phyloP scores from a whole-genome alignment of 805 yeast species.

The Priceomyces medius region DNA sequence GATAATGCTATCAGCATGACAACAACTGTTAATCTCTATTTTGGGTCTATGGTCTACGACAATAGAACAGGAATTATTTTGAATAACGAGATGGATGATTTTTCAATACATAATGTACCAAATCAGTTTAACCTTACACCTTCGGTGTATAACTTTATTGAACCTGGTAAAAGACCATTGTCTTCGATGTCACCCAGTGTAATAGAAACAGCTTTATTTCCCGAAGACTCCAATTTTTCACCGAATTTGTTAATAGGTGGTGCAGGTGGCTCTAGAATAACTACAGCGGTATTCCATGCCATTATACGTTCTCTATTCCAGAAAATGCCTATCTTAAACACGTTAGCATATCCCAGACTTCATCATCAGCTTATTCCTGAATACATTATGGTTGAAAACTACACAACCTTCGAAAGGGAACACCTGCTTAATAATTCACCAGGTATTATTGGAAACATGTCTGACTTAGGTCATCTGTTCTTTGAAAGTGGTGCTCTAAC shows the following conservation, averaged over 20 bases:
- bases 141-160: slow-evolving; percentile 72
- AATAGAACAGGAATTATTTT: slow-evolving; percentile 76
- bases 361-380: slow-evolving; percentile 92
- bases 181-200: slow-evolving; percentile 82
- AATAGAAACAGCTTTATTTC: slow-evolving; percentile 42
- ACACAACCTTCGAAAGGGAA: slow-evolving; percentile 38
- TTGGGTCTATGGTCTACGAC: slow-evolving; percentile 84
- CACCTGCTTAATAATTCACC: slow-evolving; percentile 35
- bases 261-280: slow-evolving; percentile 89
- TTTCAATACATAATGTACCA: slow-evolving; percentile 64
- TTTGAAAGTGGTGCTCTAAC: slow-evolving; percentile 36
- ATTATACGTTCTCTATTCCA: slow-evolving; percentile 64
- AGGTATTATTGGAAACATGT: slow-evolving; percentile 39
- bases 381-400: slow-evolving; percentile 56
- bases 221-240: slow-evolving; percentile 17
- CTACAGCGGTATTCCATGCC: slow-evolving; percentile 81
- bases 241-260: slow-evolving; percentile 81
- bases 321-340: slow-evolving; percentile 57
- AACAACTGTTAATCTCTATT: slow-evolving; percentile 79
- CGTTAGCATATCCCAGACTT: slow-evolving; percentile 75
- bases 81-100: slow-evolving; percentile 95
- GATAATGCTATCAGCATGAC: slow-evolving; percentile 85
- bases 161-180: slow-evolving; percentile 77
- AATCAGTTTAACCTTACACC: slow-evolving; percentile 84
- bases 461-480: slow-evolving; percentile 34